Percentiles rank a stretch among this genome's conserved stretches.
Conservation (phyloP, 495 filamentous ascomycete genomes). For the Penicillium canariense region DNA sequence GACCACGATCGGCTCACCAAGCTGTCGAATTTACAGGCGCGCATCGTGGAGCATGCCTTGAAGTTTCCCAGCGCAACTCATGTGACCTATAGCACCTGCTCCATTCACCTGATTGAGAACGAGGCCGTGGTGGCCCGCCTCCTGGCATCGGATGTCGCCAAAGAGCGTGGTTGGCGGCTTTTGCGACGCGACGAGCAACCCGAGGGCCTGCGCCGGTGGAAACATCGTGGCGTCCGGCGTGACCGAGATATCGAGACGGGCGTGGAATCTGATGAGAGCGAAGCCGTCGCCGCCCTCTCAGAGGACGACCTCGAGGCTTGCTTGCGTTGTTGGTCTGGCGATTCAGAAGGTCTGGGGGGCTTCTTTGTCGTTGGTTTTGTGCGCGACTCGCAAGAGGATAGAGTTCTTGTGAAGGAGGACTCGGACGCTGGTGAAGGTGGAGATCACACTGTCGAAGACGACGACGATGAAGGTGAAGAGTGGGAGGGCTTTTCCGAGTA, state of each 20-base stretch:
- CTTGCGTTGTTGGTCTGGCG: conserved; percentile 76
- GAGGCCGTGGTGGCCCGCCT: conserved; percentile 76
- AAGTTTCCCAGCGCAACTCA: conserved; percentile 70
- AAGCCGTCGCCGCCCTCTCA: conserved; percentile 33
- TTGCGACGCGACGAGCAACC: conserved; percentile 68
- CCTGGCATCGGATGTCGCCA: conserved; percentile 62
- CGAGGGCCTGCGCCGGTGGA: conserved; percentile 67
- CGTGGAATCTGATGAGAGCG: background rate
- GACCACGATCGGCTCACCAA: conserved; percentile 59
- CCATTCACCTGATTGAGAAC: conserved; percentile 81
- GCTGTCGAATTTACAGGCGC: conserved; percentile 73
- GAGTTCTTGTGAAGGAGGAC: conserved; percentile 2
- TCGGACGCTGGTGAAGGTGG: background rate
- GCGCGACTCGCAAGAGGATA: conserved; percentile 35
- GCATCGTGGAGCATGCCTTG: conserved; percentile 78
- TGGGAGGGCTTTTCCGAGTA: conserved; percentile 51
- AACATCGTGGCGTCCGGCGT: conserved; percentile 56
- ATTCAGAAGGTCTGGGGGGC: conserved; percentile 71
- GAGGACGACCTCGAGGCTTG: conserved; percentile 66
- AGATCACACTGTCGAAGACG: conserved; percentile 4
- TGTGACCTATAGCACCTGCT: conserved; percentile 92
- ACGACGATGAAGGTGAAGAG: conserved; percentile 35
- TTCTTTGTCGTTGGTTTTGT: conserved; percentile 72
- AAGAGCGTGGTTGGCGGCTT: conserved; percentile 70
- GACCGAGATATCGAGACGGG: conserved; percentile 23